Percentiles rank a stretch among this genome's conserved stretches.
phyloP scores from a whole-genome alignment of 139 green algal genomes.

The Volvox africanus region DNA sequence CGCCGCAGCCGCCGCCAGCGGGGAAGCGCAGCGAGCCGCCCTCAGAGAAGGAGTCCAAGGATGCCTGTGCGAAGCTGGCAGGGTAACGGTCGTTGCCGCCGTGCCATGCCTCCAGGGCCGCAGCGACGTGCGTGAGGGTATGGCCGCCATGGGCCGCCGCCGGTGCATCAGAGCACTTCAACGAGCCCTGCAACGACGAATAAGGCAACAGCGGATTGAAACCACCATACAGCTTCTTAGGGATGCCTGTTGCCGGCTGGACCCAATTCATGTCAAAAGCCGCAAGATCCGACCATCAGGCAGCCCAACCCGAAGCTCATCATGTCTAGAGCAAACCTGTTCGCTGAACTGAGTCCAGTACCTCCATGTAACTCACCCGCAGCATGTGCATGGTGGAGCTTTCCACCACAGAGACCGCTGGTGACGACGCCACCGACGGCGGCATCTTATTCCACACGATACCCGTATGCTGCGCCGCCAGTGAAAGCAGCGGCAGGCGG shows the following conservation, averaged over 20 bases:
- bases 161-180: neutral
- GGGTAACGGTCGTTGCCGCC: slow-evolving; percentile 24
- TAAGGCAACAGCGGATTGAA: neutral
- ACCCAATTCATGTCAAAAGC: too few species aligned
- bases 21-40: neutral
- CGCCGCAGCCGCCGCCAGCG: neutral
- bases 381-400: slow-evolving; percentile 21
- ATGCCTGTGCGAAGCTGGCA: neutral
- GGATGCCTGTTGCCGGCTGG: too few species aligned
- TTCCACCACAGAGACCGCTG: slow-evolving; percentile 40
- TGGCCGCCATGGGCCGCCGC: neutral
- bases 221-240: too few species aligned
- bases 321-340: too few species aligned
- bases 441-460: slow-evolving; percentile 52
- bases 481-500: slow-evolving; percentile 33
- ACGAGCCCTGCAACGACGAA: neutral
- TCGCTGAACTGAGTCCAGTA: neutral
- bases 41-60: neutral
- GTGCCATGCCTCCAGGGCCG: neutral
- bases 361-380: neutral
- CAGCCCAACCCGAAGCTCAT: too few species aligned
- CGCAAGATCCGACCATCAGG: too few species aligned
- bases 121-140: neutral
- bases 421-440: neutral
- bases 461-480: slow-evolving; percentile 36